Evolutionary conservation across 2,329 filamentous ascomycete genomes (phyloP), one percentile per base, ranked within the genome.

Genomic region (Nothophaeocryptopus gaeumannii): DNA sequence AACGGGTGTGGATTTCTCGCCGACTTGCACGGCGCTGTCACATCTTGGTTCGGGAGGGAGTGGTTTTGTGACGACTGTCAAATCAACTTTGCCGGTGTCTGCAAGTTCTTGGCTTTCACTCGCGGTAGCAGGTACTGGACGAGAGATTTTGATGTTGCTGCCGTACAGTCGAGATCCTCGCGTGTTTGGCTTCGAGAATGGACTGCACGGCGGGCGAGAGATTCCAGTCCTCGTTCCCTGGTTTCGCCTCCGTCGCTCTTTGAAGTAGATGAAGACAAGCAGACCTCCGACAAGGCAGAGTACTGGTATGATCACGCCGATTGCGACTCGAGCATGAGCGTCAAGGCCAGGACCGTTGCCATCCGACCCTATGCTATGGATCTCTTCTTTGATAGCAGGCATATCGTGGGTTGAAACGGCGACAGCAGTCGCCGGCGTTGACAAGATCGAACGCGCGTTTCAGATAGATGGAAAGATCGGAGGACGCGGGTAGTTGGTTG

Each of bases 271-370:
- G 45, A 55, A 55, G n/a, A 13, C 36, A 8, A 51, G 13, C 5
- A 56, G 33, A 12, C 43, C 47, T 10, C 37, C 51, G 4, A 56
- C 32, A 3, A 56, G 38, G 4, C 48, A 33, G 9, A 50, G 11
- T 8, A 56, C 38, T 3, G 54, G 54, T 31, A 56, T 45, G 13
- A 54, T 51, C 16, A 56, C 51, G 8, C 54, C 54, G 15, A 56
- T 51, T 11, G 51, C 51, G 34, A 56, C 47, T 34, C 51, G 39
- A 5, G 50, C 46, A 39, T 50, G 45, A n/a, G 50, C 42, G 10
- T 46, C 47, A n/a, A 51, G 43, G 8, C 47, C 43, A 26, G 20
- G 3, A 4, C 20, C 20, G 7, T 26, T 26, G 20, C 20, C 20
- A 26, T 26, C 7, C 20, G 20, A 26, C 4, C 20, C 20, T 4